Percentiles rank a stretch among this genome's conserved stretches.
Conservation (phyloP, 352 stramenopile genomes). For the Blastocystis sp. region DNA sequence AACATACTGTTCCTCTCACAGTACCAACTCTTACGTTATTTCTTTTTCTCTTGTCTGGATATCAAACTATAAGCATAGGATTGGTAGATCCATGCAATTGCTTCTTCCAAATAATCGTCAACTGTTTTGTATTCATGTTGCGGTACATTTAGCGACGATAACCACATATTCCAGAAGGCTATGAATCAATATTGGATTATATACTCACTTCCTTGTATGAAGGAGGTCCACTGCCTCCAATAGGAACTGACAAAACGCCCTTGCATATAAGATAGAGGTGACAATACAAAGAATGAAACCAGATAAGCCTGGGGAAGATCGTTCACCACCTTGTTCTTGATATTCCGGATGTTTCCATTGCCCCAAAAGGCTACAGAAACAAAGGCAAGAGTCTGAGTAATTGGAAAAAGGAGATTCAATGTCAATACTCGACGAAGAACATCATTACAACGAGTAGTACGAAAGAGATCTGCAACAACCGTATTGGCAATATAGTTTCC, state of each 20-base stretch:
- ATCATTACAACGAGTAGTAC: background rate
- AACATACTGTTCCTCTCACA: background rate
- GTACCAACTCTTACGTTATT: background rate
- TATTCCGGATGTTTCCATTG: constrained; percentile 24
- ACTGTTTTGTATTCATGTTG: background rate
- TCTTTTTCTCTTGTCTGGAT: constrained; percentile 1
- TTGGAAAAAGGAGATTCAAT: constrained; percentile 22
- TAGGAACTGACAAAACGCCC: constrained; percentile 4
- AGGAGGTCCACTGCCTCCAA: constrained; percentile 23
- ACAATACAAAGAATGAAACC: background rate
- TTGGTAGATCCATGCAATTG: background rate
- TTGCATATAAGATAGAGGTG: background rate
- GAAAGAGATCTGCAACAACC: background rate
- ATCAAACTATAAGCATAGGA: constrained; percentile 3
- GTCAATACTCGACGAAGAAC: constrained; percentile 17
- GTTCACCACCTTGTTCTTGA: constrained; percentile 38
- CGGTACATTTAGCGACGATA: background rate
- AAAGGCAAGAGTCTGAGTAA: constrained; percentile 12
- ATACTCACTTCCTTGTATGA: background rate
- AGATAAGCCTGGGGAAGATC: constrained; percentile 15
- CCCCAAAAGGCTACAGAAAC: constrained; percentile 9
- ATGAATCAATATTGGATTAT: background rate
- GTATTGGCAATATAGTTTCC: constrained; percentile 34
- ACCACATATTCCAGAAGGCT: constrained; percentile 42
- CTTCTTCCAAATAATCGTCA: background rate